Base-by-base conservation (phyloP, 495 filamentous ascomycete genomes). In the Penicillium waksmanii region DNA sequence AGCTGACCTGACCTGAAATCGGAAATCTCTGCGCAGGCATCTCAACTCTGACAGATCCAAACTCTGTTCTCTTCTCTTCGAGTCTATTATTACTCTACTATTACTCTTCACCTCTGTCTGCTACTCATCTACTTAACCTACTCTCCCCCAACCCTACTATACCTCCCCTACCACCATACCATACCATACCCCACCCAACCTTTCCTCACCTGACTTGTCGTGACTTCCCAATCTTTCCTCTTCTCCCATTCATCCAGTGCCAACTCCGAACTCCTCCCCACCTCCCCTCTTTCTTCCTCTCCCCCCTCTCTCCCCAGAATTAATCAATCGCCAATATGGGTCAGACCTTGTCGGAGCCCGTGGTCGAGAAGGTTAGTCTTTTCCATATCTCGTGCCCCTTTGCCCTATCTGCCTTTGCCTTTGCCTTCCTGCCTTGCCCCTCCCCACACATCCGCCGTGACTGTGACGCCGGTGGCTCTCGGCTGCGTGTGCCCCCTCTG, bases 321-420 rank as follows among this genome's bases (percentile, higher is more conserved):
- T 60, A 79, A 71, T 65, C 60, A 66, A 66, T 68, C 58, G 66
- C 55, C 66, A 71, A 58, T 50, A 98, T 98, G 95, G 95, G 95
- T 86, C 95, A 98, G 85, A 98, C 95, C 74, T 88, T 98, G 71
- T 98, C 95, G 73, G 96, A 98, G 83, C 95, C 95, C 52, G 94
- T 98, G 67, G 89, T 96, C 64, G 95, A 98, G 69, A 98, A 98
- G 93, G 95, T 98, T 82, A 71, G 88, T 73, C 9, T 48, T 2
- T 25, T 27, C 15, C 13, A 23, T 19, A 17, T 46, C 44, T 67
- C 43, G 17, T 66, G 60, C 57, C 55, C 56, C 64, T 65, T 55
- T 65, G 47, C 48, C 61, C 21, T 21, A 21, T 21, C 61, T 58
- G 64, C 60, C 66, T 62, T 71, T 66, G 34, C 62, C n/a, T 15